phyloP scores from a whole-genome alignment of 1,284 basidiomycete species.

The Coniophora puteana region DNA sequence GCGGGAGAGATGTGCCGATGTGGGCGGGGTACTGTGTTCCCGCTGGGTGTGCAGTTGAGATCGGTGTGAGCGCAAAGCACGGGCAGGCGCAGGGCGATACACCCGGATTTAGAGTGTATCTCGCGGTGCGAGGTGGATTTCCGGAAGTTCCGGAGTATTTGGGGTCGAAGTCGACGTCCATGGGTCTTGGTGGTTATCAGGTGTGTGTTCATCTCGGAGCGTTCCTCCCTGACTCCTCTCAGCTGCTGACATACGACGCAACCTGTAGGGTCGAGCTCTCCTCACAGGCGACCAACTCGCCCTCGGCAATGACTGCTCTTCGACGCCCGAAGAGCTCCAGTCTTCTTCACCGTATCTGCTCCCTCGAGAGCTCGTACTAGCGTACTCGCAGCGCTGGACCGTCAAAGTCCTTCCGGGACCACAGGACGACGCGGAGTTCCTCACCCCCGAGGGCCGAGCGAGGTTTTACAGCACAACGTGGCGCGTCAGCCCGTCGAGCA shows the following conservation, averaged over 20 bases:
- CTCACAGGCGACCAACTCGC: slow-evolving; percentile 41
- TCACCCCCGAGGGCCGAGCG: slow-evolving; percentile 43
- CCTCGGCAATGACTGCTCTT: slow-evolving; percentile 28
- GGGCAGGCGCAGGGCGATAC: slow-evolving; percentile 9
- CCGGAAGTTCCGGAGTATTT: slow-evolving; percentile 56
- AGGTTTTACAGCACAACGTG: slow-evolving; percentile 48
- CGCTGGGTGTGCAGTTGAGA: slow-evolving; percentile 37
- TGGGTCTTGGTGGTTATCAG: slow-evolving; percentile 61
- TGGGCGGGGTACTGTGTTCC: slow-evolving; percentile 51
- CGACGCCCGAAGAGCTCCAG: slow-evolving; percentile 16
- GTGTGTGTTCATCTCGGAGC: slow-evolving; percentile 20
- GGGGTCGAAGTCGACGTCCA: slow-evolving; percentile 59
- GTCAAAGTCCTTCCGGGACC: slow-evolving; percentile 60
- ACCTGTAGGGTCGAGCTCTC: slow-evolving; percentile 49
- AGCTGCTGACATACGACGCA: not conserved
- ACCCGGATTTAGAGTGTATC: slow-evolving; percentile 51
- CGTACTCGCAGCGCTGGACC: slow-evolving; percentile 47
- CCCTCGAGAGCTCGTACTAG: slow-evolving; percentile 31
- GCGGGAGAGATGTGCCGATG: slow-evolving; percentile 37
- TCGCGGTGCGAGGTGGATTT: slow-evolving; percentile 59
- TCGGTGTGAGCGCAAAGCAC: slow-evolving; percentile 30
- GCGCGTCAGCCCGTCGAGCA: slow-evolving; percentile 55
- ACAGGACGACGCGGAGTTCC: slow-evolving; percentile 57
- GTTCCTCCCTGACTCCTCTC: slow-evolving; percentile 4
- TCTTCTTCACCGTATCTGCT: slow-evolving; percentile 9